phyloP scores from a whole-genome alignment of 2,329 filamentous ascomycete species.

The Fusarium oxysporum region DNA sequence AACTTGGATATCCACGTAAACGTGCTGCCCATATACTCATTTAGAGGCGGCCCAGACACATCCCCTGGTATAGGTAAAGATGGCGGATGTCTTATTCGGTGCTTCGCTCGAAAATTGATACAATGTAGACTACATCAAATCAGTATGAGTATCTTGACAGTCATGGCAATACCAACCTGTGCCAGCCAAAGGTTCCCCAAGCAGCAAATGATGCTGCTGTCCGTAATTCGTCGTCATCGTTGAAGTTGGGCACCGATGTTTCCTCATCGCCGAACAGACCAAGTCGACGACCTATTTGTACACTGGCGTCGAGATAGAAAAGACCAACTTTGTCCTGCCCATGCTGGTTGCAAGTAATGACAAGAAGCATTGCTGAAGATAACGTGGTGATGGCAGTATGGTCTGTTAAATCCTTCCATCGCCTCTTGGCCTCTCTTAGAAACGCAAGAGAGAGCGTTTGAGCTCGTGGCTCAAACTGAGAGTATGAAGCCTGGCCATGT shows the following conservation, averaged over 20 bases:
- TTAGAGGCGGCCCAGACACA: neutral
- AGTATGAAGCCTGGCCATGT: slow-evolving; percentile 1
- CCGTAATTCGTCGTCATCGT: neutral
- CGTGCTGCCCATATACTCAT: neutral
- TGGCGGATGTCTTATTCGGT: neutral
- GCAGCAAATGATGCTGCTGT: slow-evolving; percentile 12
- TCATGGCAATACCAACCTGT: neutral
- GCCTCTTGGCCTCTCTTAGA: neutral
- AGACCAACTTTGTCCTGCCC: neutral
- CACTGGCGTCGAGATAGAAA: slow-evolving; percentile 6
- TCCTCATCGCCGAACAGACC: neutral
- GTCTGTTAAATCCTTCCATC: neutral
- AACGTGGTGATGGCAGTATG: neutral
- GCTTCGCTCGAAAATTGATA: slow-evolving; percentile 1
- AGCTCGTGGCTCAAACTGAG: slow-evolving; percentile 12
- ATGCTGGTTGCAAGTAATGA: slow-evolving; percentile 12
- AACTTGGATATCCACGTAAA: slow-evolving; percentile 23
- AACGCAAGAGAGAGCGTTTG: neutral
- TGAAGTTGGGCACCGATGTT: accelerated
- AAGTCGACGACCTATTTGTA: neutral
- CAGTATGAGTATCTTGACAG: accelerated
- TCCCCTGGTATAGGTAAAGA: slow-evolving; percentile 20
- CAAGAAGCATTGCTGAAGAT: slow-evolving; percentile 6
- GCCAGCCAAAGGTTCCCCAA: slow-evolving; percentile 18
- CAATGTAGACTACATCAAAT: neutral